These are phyloP conservation scores for Oryza punctata DNA, from an alignment of 176 grass and related monocot species.

Conservation along the genomic window DNA sequence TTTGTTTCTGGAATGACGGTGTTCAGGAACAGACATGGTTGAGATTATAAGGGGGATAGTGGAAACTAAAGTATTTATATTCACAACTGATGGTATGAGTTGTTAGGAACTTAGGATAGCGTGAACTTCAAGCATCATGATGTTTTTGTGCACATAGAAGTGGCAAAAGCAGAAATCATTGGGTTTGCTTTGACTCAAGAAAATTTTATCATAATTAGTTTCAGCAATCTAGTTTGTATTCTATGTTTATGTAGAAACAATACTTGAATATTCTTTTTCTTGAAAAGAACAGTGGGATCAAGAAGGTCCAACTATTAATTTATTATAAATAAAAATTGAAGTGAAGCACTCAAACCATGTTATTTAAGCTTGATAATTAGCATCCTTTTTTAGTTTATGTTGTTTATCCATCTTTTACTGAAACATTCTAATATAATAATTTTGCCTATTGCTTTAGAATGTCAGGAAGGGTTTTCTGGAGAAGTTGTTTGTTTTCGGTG, in stretches of 20 bases:
- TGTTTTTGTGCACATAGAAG: not conserved
- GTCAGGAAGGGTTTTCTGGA: constrained; percentile 40
- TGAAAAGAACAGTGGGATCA: not conserved
- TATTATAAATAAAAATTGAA: not conserved
- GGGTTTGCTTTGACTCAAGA: not conserved
- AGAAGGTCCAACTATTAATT: not conserved
- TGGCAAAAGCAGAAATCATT: not conserved
- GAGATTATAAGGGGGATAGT: not conserved
- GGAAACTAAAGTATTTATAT: not conserved
- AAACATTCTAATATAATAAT: constrained; percentile 16
- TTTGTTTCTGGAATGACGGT: not conserved
- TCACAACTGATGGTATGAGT: not conserved
- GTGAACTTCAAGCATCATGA: not conserved
- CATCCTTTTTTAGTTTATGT: not conserved
- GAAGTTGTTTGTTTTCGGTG: constrained; percentile 53
- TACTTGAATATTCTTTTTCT: not conserved
- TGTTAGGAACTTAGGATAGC: not conserved
- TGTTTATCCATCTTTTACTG: not conserved
- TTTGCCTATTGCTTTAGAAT: constrained; percentile 36
- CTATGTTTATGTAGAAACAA: not conserved
- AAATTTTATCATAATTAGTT: not conserved
- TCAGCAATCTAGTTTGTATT: not conserved
- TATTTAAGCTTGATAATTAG: not conserved
- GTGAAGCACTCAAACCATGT: not conserved
- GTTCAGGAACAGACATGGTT: not conserved